Conservation (phyloP, 2,329 filamentous ascomycete genomes). For the Incumbomyces lentus region DNA sequence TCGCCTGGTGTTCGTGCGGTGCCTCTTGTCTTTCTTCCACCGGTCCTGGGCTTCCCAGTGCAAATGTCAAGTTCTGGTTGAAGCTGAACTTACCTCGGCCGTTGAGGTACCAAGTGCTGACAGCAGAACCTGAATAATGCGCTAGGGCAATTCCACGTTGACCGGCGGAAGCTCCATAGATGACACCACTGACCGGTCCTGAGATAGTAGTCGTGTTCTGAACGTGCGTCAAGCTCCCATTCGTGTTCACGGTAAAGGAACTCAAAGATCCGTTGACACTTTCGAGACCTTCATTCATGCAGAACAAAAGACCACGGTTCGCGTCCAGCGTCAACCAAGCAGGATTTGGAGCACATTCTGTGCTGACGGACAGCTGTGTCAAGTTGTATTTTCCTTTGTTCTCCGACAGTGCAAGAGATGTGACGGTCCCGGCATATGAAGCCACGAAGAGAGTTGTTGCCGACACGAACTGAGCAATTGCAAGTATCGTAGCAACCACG, state of each 20-base stretch:
- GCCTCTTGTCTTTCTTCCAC: slow-evolving; percentile 42
- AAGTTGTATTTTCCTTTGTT: slow-evolving; percentile 21
- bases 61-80: slow-evolving; percentile 14
- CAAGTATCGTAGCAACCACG: neutral
- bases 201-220: slow-evolving; percentile 14
- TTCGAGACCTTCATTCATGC: slow-evolving; percentile 26
- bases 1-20: slow-evolving; percentile 45
- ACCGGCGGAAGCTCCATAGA: slow-evolving; percentile 22
- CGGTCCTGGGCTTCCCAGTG: slow-evolving; percentile 28
- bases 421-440: slow-evolving; percentile 30
- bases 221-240: slow-evolving; percentile 20
- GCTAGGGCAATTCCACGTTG: slow-evolving; percentile 20
- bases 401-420: slow-evolving; percentile 24
- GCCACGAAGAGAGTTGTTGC: slow-evolving; percentile 27
- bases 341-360: slow-evolving; percentile 23
- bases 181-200: slow-evolving; percentile 26
- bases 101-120: slow-evolving; percentile 1
- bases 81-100: neutral
- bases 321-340: slow-evolving; percentile 29
- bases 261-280: slow-evolving; percentile 24
- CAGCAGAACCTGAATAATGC: slow-evolving; percentile 17
- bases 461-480: neutral
- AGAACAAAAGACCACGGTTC: slow-evolving; percentile 24
- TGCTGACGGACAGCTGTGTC: slow-evolving; percentile 10
- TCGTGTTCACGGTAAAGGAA: slow-evolving; percentile 15